Percentiles rank a stretch among this genome's conserved stretches.
Evolutionary conservation across 202 grass and related monocot species (phyloP).

Genomic region (Bolboschoenoplectus hybrid): DNA sequence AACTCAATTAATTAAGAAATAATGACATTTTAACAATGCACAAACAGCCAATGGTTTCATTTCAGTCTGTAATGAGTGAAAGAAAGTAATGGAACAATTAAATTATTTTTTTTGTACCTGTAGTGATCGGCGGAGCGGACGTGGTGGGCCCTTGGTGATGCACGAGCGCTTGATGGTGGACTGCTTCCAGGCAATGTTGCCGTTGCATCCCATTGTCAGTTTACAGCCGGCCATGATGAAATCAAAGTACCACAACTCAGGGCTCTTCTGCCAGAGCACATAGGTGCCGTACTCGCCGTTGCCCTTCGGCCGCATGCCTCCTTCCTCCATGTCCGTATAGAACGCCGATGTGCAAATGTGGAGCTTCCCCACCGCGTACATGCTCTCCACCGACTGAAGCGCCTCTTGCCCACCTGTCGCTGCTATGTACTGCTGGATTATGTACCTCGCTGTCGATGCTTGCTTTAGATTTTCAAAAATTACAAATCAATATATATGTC

Average conservation of each 20-base stretch:
- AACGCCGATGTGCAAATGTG: slow-evolving; percentile 60
- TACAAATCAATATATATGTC: slow-evolving; percentile 9
- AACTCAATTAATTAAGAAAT: neutral
- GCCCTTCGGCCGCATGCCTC: slow-evolving; percentile 55
- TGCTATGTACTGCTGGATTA: slow-evolving; percentile 84
- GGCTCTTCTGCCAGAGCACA: slow-evolving; percentile 81
- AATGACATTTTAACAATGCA: neutral
- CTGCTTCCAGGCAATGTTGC: slow-evolving; percentile 67
- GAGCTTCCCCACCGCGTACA: slow-evolving; percentile 75
- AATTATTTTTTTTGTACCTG: slow-evolving; percentile 47
- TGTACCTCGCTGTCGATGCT: slow-evolving; percentile 75
- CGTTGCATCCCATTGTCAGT: slow-evolving; percentile 72
- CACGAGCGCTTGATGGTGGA: slow-evolving; percentile 56
- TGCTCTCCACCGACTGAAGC: slow-evolving; percentile 53
- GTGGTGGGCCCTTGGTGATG: slow-evolving; percentile 70
- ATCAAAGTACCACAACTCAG: slow-evolving; percentile 71
- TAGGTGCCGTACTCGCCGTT: slow-evolving; percentile 60
- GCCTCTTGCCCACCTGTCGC: slow-evolving; percentile 66
- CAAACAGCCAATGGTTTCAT: neutral
- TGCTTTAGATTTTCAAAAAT: slow-evolving; percentile 44
- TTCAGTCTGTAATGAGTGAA: neutral
- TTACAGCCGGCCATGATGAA: slow-evolving; percentile 64
- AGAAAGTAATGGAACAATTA: neutral
- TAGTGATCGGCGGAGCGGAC: slow-evolving; percentile 68
- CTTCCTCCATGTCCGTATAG: slow-evolving; percentile 46